Conservation (phyloP, 208 protist genomes). For the Naegleria lovaniensis region DNA sequence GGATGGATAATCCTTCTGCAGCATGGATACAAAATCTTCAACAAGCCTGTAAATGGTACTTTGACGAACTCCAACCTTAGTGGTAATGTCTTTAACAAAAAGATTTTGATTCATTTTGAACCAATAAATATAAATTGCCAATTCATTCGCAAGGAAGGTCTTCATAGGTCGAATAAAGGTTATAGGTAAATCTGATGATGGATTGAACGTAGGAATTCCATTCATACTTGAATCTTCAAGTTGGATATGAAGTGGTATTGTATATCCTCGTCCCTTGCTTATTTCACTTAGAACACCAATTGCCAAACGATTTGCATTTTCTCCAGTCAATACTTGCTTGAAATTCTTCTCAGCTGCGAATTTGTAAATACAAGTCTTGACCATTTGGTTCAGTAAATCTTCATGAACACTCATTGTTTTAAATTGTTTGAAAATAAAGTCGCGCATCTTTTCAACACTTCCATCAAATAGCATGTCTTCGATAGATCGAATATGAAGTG, state of each 20-base stretch:
- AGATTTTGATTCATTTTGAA: neutral
- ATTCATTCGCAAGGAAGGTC: neutral
- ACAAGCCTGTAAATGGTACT: neutral
- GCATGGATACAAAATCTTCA: slow-evolving; percentile 1
- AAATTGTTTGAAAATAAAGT: slow-evolving; percentile 1
- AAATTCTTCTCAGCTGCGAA: slow-evolving; percentile 6
- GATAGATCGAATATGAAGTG: neutral
- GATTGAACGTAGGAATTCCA: neutral
- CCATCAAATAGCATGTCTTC: neutral
- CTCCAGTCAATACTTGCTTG: neutral
- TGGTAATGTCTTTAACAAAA: neutral
- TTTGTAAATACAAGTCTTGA: slow-evolving; percentile 2
- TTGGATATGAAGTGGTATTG: neutral
- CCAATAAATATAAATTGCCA: neutral
- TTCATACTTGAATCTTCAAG: neutral
- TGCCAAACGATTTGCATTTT: neutral
- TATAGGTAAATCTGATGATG: neutral
- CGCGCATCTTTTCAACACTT: neutral
- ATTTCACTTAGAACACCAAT: neutral
- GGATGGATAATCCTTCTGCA: neutral
- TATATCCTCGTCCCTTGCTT: neutral
- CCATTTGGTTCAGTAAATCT: neutral
- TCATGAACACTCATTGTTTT: neutral
- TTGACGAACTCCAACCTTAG: neutral
- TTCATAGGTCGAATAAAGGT: neutral